phyloP scores from a whole-genome alignment of 345 rosid species.

The Corchorus olitorius region DNA sequence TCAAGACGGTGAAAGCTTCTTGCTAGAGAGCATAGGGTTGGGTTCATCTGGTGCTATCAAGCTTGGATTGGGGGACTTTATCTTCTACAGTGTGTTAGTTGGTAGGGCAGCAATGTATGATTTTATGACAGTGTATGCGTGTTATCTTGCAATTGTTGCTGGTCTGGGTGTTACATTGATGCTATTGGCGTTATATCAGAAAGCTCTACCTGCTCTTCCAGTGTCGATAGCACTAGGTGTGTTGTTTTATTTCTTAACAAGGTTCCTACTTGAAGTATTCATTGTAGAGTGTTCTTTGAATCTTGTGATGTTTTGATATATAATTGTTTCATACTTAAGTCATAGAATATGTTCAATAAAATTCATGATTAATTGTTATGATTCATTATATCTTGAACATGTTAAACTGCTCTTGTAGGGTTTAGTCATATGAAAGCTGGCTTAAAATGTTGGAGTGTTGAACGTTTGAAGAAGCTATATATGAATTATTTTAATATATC shows the following conservation, averaged over 20 bases:
- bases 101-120: conserved; percentile 97
- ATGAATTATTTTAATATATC: neutral
- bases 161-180: conserved; percentile 88
- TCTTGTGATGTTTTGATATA: conserved; percentile 73
- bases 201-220: conserved; percentile 93
- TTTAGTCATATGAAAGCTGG: neutral
- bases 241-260: conserved; percentile 70
- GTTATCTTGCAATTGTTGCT: conserved; percentile 89
- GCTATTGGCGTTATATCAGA: conserved; percentile 80
- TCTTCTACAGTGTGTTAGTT: conserved; percentile 90
- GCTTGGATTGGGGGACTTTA: conserved; percentile 92
- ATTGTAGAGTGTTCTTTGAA: conserved; percentile 75
- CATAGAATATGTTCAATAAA: neutral
- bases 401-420: neutral
- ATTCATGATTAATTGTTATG: conserved; percentile 19
- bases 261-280: conserved; percentile 71
- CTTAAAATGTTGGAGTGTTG: neutral
- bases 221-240: conserved; percentile 84
- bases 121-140: conserved; percentile 90
- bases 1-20: conserved; percentile 47
- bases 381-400: neutral
- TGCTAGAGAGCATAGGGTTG: conserved; percentile 86
- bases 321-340: neutral
- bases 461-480: neutral
- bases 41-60: conserved; percentile 91